Base-by-base conservation (phyloP, 108 stramenopile genomes). In the Skeletonema menzelii region DNA sequence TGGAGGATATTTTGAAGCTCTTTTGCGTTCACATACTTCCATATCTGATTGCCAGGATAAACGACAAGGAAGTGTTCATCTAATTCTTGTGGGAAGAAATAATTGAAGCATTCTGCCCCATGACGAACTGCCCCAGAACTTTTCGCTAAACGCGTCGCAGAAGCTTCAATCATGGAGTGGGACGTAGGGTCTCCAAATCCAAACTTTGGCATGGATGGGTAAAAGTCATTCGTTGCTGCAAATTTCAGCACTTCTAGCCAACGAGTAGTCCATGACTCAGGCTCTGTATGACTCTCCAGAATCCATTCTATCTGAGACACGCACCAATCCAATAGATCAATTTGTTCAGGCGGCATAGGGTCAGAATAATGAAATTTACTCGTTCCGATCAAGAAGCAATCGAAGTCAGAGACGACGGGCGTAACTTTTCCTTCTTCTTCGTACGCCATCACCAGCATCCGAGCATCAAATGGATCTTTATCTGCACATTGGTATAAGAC, bases 61-160 rank as follows among this genome's bases (percentile, higher is more conserved):
- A 87, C 74, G 10, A 87, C 65, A 2, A 87, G 61, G 24, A 83
- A 81, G 35, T 87, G 60, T 7, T 83, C 75, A 65, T 87, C 87
- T 19, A 87, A 26, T 17, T 83, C 84, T 75, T 86, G 85, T 26
- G 87, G 87, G 56, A 87, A 87, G 69, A 80, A 82, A 67, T 70
- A 83, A 44, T 87, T 87, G 76, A 83, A 87, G 42, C 87, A 87
- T 56, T 87, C 87, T 3, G 87, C 80, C n/a, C 87, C 87, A 46
- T 87, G 87, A 11, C 84, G 79, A 19, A 87, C 87, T 17, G 79
- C 78, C 2, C 87, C 87, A 13, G 65, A 73, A 59, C 56, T 73
- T 15, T 68, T 59, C 3, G 57, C 44, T n/a, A 76, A 71, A 1
- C 79, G 40, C 11, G 53, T 11, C 3, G 76, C 84, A 11, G 73